Evolutionary conservation across 192 early-diverging fungal genomes (phyloP).

Genomic region (Coemansia sp.): DNA sequence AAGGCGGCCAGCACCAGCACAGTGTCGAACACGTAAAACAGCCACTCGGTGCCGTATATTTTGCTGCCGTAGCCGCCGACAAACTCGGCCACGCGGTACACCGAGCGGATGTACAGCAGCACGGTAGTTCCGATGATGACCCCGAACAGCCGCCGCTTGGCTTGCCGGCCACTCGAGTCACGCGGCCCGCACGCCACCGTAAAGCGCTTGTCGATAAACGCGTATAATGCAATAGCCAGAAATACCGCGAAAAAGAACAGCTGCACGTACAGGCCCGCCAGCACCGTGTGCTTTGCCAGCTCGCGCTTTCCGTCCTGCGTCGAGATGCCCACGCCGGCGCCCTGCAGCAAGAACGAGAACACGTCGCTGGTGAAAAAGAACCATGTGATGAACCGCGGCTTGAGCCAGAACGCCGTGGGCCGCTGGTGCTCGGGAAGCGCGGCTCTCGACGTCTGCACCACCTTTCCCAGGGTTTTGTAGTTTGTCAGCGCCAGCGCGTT

Average conservation of each 20-base stretch:
- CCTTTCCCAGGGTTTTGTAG: slow-evolving; percentile 46
- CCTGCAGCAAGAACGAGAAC: slow-evolving; percentile 45
- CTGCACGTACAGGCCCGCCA: slow-evolving; percentile 39
- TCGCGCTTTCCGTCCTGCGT: slow-evolving; percentile 5
- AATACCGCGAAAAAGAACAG: slow-evolving; percentile 32
- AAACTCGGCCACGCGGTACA: slow-evolving; percentile 49
- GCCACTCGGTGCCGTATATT: slow-evolving; percentile 43
- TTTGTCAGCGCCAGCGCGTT: slow-evolving; percentile 50
- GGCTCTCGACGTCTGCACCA: slow-evolving; percentile 13
- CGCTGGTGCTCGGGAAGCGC: neutral
- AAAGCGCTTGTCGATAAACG: slow-evolving; percentile 13
- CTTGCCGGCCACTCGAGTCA: slow-evolving; percentile 3
- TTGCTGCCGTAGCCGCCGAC: slow-evolving; percentile 30
- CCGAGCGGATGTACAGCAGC: slow-evolving; percentile 31
- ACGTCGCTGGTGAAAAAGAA: slow-evolving; percentile 53
- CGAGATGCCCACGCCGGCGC: slow-evolving; percentile 31
- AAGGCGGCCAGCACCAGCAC: slow-evolving; percentile 28
- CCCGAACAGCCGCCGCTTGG: slow-evolving; percentile 27
- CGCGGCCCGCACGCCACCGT: slow-evolving; percentile 8
- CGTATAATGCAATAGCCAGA: slow-evolving; percentile 11
- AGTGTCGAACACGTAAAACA: slow-evolving; percentile 50
- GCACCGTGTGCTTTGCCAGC: slow-evolving; percentile 28
- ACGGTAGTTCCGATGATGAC: slow-evolving; percentile 32
- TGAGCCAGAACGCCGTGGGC: slow-evolving; percentile 18
- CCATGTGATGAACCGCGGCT: slow-evolving; percentile 43